Evolutionary conservation across 1,284 basidiomycete species (phyloP), one percentile per base, ranked within the genome.

Genomic region (Clitocybe nebularis): DNA sequence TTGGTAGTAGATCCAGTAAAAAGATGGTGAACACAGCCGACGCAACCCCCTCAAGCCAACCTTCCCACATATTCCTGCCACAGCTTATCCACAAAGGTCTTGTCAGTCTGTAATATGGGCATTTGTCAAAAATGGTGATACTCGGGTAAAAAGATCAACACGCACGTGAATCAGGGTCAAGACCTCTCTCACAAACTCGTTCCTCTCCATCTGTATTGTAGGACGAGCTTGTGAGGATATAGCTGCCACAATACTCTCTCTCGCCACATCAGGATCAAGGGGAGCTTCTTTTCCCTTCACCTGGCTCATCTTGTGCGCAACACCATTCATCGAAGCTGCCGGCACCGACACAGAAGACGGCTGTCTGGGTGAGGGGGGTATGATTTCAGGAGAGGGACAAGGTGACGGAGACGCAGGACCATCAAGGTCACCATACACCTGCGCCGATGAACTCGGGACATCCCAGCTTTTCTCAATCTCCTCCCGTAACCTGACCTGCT

Each of bases 131-230:
- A 30, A 5, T 11, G 6, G 14, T 39, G 34, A 5, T 21, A 20
- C 35, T 19, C 36, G 34, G 22, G 19, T 23, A 30, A n/a, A 23
- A 44, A 34, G 22, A 72, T n/a, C n/a, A n/a, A n/a, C n/a, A n/a
- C 81, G 57, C 44, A 89, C 84, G 59, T 86, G 79, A 44, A 89
- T 75, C 52, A 89, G 66, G 19, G 73, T 77, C 53, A 86, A 60
- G 41, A 89, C 63, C 57, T 86, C 79, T 41, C 69, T 66, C 23
- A 87, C 71, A 58, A 89, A 89, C 34, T 79, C 78, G 39, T 77
- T 81, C 56, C 71, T 72, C 41, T 71, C 70, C 48, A 78, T 14
- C 2, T 25, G 24, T 21, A 30, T 48, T 34, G 55, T 56, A 30
- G 49, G 50, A 22, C 53, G 34, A 5, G 48, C 50, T 25, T 54